phyloP scores from a whole-genome alignment of 2,329 filamentous ascomycete species.

The Diaporthe ilicicola region DNA sequence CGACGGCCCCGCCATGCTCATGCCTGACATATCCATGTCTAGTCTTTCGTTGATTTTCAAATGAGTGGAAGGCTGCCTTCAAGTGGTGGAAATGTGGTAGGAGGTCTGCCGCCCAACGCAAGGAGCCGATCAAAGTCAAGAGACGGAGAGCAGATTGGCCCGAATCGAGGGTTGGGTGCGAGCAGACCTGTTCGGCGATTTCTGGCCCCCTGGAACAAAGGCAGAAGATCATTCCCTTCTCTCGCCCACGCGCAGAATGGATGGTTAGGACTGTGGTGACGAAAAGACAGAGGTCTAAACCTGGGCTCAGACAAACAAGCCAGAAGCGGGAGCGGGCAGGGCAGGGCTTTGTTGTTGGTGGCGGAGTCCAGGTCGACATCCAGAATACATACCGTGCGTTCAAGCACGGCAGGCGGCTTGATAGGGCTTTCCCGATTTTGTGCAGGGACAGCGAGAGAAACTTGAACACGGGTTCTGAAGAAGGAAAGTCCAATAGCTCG shows the following conservation, averaged over 20 bases:
- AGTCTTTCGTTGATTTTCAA: neutral
- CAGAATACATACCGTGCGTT: too few relatives aligned
- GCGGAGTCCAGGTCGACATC: neutral
- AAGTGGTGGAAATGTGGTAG: neutral
- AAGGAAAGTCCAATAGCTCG: neutral
- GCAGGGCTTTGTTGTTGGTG: neutral
- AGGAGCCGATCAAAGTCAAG: neutral
- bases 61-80: neutral
- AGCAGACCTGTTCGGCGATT: neutral
- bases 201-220: neutral
- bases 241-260: neutral
- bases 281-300: neutral
- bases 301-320: neutral
- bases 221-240: neutral
- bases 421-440: neutral
- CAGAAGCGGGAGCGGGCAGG: neutral
- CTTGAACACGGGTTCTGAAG: neutral
- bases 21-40: constrained; percentile 13
- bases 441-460: neutral
- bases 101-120: neutral
- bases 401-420: neutral
- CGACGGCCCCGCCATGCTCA: neutral
- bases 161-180: neutral
- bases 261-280: neutral
- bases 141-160: neutral